phyloP scores from a whole-genome alignment of 371 early-diverging fungal species.

The Mucor mucedo region DNA sequence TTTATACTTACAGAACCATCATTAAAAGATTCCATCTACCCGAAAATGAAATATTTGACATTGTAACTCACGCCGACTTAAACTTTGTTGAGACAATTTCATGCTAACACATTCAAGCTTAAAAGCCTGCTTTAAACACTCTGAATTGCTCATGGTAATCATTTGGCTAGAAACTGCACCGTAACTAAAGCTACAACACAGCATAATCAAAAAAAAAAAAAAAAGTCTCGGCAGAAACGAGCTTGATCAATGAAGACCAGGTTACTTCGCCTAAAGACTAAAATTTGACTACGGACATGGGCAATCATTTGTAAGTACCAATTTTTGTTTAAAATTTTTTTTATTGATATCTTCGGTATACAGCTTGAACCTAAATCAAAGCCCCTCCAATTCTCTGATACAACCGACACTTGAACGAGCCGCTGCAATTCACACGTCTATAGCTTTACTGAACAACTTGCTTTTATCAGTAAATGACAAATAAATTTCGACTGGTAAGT shows the following conservation, averaged over 20 bases:
- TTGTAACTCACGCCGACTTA: slow-evolving; percentile 15
- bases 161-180: too few relatives aligned
- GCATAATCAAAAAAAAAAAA: too few relatives aligned
- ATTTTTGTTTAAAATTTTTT: slow-evolving; percentile 8
- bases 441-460: slow-evolving; percentile 17
- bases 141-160: too few relatives aligned
- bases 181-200: too few relatives aligned
- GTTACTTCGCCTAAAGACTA: too few relatives aligned
- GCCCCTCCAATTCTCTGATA: slow-evolving; percentile 19
- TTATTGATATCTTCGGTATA: slow-evolving; percentile 14
- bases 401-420: slow-evolving; percentile 11
- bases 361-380: slow-evolving; percentile 18
- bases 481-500: slow-evolving; percentile 17
- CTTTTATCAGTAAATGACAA: slow-evolving; percentile 22
- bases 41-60: slow-evolving; percentile 18
- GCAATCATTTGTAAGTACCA: slow-evolving; percentile 16
- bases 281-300: too few relatives aligned
- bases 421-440: slow-evolving; percentile 13
- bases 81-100: slow-evolving; percentile 21
- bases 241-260: too few relatives aligned
- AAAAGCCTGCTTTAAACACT: too few relatives aligned
- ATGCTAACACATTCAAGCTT: too few relatives aligned
- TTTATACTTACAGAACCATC: slow-evolving; percentile 22
- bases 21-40: slow-evolving; percentile 18
- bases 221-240: too few relatives aligned